Evolutionary conservation across 495 filamentous ascomycete species (phyloP).

Genomic region (Talaromyces nanjingensis): DNA sequence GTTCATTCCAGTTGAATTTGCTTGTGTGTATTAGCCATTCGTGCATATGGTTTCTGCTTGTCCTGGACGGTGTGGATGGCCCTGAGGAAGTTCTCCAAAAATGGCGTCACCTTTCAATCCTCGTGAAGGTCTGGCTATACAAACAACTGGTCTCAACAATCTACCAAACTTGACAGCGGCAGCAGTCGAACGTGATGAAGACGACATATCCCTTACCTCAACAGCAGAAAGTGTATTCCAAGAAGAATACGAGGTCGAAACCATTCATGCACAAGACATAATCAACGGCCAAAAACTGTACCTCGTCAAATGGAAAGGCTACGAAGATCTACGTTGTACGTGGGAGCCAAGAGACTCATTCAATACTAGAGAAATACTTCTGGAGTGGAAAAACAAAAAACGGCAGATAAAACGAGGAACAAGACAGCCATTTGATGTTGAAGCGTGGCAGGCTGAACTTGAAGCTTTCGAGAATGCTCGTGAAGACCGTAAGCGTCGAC

Average conservation of each 20-base stretch:
- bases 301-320: slow-evolving; percentile 63
- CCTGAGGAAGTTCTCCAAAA: neutral
- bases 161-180: neutral
- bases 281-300: slow-evolving; percentile 38
- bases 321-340: slow-evolving; percentile 45
- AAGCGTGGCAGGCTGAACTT: slow-evolving; percentile 30
- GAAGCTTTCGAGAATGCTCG: slow-evolving; percentile 19
- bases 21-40: too few relatives aligned
- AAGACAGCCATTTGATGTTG: slow-evolving; percentile 40
- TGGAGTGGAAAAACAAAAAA: slow-evolving; percentile 49
- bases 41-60: neutral
- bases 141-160: neutral
- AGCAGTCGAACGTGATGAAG: slow-evolving; percentile 29
- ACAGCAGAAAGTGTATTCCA: slow-evolving; percentile 36
- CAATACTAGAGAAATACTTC: slow-evolving; percentile 34
- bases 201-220: slow-evolving; percentile 57
- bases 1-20: neutral
- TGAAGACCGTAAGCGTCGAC: slow-evolving; percentile 35
- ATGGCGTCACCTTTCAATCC: neutral
- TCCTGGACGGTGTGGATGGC: neutral
- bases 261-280: slow-evolving; percentile 41
- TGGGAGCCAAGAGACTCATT: slow-evolving; percentile 61
- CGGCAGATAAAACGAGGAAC: slow-evolving; percentile 33
- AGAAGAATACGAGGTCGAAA: slow-evolving; percentile 38
- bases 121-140: neutral